These are phyloP conservation scores for Gymnopus androsaceus DNA, from an alignment of 1,284 basidiomycete genomes.

Conservation along the genomic window DNA sequence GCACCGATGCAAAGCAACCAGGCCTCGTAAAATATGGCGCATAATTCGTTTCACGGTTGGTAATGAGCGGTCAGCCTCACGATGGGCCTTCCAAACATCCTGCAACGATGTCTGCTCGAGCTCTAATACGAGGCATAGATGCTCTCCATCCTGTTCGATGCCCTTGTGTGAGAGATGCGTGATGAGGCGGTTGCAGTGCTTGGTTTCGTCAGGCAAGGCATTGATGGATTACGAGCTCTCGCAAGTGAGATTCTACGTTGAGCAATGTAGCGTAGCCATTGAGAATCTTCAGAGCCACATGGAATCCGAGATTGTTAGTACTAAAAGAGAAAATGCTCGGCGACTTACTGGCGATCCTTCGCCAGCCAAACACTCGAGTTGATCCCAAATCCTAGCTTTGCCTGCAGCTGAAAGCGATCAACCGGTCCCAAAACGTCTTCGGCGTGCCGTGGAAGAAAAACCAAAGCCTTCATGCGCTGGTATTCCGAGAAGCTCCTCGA, in stretches of 20 bases:
- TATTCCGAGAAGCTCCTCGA: not conserved
- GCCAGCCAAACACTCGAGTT: conserved; percentile 1
- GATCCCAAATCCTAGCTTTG: not conserved
- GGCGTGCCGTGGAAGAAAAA: not conserved
- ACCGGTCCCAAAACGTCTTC: not conserved
- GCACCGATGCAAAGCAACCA: not conserved
- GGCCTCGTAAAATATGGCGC: not conserved
- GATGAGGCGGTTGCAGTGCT: not conserved
- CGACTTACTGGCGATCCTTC: not conserved
- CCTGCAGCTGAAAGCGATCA: not conserved
- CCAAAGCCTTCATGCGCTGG: not conserved
- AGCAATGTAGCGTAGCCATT: not conserved
- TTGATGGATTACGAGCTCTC: not conserved
- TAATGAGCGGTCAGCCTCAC: not conserved
- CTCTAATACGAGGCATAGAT: not conserved
- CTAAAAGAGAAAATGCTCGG: not conserved
- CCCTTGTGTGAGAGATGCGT: not conserved
- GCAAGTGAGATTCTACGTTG: not conserved
- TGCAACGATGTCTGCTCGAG: not conserved
- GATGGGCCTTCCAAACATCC: not conserved
- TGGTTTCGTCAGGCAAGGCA: not conserved
- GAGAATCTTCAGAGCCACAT: not conserved
- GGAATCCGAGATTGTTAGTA: not conserved
- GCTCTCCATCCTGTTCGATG: not conserved
- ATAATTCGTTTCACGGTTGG: not conserved